A percentile compares a stretch with the other conserved stretches of the same genome.
Evolutionary conservation across 352 stramenopile genomes (phyloP).

Genomic region (Aphanomyces euteiches): DNA sequence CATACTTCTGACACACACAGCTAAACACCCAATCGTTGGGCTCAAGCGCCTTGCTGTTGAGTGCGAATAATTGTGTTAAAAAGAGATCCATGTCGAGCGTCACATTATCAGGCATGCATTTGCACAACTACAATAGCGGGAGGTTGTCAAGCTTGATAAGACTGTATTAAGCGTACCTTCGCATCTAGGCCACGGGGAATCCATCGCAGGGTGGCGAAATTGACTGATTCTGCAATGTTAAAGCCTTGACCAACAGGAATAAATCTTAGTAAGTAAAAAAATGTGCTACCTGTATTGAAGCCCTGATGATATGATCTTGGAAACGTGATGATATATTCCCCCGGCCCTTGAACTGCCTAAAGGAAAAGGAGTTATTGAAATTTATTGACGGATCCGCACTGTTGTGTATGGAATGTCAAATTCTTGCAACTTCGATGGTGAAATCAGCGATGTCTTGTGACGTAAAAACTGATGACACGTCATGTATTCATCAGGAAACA

Average conservation of each 20-base stretch:
- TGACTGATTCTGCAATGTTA: constrained; percentile 89
- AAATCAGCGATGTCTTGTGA: constrained; percentile 92
- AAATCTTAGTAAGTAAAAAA: not conserved
- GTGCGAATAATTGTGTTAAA: constrained; percentile 60
- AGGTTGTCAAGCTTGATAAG: not conserved
- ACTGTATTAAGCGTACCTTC: constrained; percentile 41
- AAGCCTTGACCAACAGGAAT: constrained; percentile 50
- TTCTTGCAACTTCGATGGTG: constrained; percentile 69
- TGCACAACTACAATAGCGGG: constrained; percentile 55
- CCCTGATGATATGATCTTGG: constrained; percentile 84
- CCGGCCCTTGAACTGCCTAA: constrained; percentile 72
- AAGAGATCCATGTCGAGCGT: constrained; percentile 85
- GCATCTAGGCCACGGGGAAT: constrained; percentile 71
- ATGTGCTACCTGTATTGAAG: constrained; percentile 77
- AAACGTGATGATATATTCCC: constrained; percentile 92
- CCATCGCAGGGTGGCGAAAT: constrained; percentile 86
- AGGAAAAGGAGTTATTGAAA: not conserved
- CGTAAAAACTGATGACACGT: constrained; percentile 87
- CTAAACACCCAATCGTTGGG: constrained; percentile 69
- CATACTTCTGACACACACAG: constrained; percentile 61
- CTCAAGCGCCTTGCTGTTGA: constrained; percentile 41
- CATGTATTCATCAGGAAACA: constrained; percentile 86
- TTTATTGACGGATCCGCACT: no score
- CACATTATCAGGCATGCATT: constrained; percentile 77
- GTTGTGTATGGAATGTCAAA: constrained; percentile 75